A percentile compares a stretch with the other conserved stretches of the same genome.
Conservation (phyloP, 2,329 filamentous ascomycete species). For the Aplosporella prunicola region DNA sequence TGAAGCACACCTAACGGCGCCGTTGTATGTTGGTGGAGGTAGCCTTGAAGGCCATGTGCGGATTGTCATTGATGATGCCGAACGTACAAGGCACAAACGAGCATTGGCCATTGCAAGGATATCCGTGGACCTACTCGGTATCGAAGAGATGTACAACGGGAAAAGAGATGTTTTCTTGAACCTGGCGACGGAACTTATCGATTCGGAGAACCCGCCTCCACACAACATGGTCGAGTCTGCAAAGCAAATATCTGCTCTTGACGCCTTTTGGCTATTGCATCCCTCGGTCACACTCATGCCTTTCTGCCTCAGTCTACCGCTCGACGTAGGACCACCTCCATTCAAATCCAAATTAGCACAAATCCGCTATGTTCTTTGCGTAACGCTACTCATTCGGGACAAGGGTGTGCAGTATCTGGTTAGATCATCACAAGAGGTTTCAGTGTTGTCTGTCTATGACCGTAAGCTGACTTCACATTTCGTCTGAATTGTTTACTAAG, state of each 20-base stretch:
- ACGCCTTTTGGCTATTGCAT: constrained; percentile 41
- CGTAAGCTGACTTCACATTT: constrained; percentile 36
- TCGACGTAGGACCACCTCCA: constrained; percentile 46
- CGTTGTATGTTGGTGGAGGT: constrained; percentile 47
- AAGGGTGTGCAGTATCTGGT: constrained; percentile 41
- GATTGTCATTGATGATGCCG: constrained; percentile 39
- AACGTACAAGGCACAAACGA: constrained; percentile 34
- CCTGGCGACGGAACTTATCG: constrained; percentile 43
- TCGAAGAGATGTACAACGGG: constrained; percentile 41
- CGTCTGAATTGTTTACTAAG: constrained; percentile 11
- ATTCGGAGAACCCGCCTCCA: constrained; percentile 41
- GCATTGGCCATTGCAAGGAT: constrained; percentile 40
- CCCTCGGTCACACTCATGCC: constrained; percentile 40
- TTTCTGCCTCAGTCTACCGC: constrained; percentile 44
- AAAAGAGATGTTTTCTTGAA: constrained; percentile 42
- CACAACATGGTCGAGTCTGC: constrained; percentile 39
- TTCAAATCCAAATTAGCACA: constrained; percentile 43
- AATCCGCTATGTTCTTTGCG: constrained; percentile 42
- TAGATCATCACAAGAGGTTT: constrained; percentile 40
- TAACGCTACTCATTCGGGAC: constrained; percentile 39
- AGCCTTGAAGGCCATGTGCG: constrained; percentile 43
- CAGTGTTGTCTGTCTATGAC: constrained; percentile 46
- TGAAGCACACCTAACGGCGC: constrained; percentile 40
- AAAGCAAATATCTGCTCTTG: constrained; percentile 26
- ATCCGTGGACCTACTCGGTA: constrained; percentile 43